phyloP scores from a whole-genome alignment of 257 asterid genomes.

The Solanum medicagineum region DNA sequence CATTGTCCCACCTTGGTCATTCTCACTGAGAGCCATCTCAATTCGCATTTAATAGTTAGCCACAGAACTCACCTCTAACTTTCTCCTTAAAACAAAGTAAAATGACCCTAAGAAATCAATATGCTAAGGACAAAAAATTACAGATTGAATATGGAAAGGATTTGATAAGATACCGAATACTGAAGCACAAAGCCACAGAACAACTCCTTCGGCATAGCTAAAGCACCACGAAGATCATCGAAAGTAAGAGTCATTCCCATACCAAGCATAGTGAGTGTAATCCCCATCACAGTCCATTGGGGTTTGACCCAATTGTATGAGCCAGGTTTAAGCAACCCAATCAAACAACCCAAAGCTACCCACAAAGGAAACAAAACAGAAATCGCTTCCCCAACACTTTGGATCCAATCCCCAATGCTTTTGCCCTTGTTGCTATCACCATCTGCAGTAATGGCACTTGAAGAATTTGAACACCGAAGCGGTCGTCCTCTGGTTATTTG shows the following conservation, averaged over 20 bases:
- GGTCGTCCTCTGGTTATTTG: constrained; percentile 4
- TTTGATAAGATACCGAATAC: constrained; percentile 38
- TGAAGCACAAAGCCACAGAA: constrained; percentile 59
- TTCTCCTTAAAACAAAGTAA: neutral
- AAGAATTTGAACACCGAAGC: constrained; percentile 35
- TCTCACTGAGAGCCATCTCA: neutral
- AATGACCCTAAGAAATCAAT: neutral
- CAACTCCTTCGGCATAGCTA: constrained; percentile 83
- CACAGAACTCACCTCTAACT: neutral
- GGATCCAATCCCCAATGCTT: constrained; percentile 31
- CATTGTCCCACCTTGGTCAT: neutral
- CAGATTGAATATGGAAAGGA: neutral
- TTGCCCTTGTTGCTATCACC: neutral
- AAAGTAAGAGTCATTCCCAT: constrained; percentile 93
- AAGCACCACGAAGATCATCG: constrained; percentile 75
- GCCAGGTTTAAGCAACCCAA: constrained; percentile 52
- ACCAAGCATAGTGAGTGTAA: constrained; percentile 87
- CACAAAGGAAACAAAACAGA: constrained; percentile 75
- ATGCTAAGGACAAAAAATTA: neutral
- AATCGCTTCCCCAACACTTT: constrained; percentile 43
- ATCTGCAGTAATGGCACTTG: constrained; percentile 21
- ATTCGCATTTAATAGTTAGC: neutral
- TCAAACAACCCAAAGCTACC: constrained; percentile 81
- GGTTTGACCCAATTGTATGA: constrained; percentile 75
- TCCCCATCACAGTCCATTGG: constrained; percentile 69